Evolutionary conservation across 129 eudicot genomes (phyloP).

Genomic region (Gnaphalium uliginosum): DNA sequence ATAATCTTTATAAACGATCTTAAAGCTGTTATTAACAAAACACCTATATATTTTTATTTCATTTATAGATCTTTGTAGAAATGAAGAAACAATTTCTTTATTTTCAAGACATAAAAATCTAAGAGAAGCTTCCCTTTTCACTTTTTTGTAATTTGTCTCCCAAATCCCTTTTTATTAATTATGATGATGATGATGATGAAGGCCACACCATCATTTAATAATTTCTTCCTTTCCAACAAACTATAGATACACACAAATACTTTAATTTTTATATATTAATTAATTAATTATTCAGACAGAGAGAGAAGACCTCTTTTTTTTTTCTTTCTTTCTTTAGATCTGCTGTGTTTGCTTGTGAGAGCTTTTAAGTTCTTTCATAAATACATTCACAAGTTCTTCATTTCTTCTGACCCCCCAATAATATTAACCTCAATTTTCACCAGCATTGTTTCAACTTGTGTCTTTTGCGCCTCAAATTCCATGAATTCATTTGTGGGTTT

Average conservation of each 20-base stretch:
- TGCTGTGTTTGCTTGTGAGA: constrained; percentile 31
- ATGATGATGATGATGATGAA: constrained; percentile 3
- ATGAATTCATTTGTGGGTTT: constrained; percentile 34
- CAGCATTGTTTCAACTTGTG: constrained; percentile 36
- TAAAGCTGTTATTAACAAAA: neutral
- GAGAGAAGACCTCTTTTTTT: constrained; percentile 12
- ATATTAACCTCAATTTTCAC: constrained; percentile 13
- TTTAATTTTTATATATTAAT: neutral
- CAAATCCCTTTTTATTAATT: constrained; percentile 14
- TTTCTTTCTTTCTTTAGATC: constrained; percentile 36
- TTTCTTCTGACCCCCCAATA: constrained; percentile 4
- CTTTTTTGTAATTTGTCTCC: constrained; percentile 17
- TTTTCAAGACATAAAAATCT: constrained; percentile 15
- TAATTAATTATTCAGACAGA: too few species aligned
- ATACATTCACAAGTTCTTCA: constrained; percentile 50
- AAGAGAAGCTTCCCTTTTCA: constrained; percentile 42
- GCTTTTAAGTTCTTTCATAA: constrained; percentile 36
- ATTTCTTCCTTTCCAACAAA: constrained; percentile 34
- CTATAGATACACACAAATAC: constrained; percentile 18
- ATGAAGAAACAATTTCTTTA: too few species aligned
- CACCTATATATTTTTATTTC: too few species aligned
- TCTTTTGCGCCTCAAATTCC: constrained; percentile 1
- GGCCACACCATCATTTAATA: constrained; percentile 24
- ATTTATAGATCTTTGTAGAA: neutral
- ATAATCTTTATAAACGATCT: too few species aligned